These are phyloP conservation scores for Zygoascus flipseniorum DNA, from an alignment of 805 yeast species.

Conservation along the genomic window DNA sequence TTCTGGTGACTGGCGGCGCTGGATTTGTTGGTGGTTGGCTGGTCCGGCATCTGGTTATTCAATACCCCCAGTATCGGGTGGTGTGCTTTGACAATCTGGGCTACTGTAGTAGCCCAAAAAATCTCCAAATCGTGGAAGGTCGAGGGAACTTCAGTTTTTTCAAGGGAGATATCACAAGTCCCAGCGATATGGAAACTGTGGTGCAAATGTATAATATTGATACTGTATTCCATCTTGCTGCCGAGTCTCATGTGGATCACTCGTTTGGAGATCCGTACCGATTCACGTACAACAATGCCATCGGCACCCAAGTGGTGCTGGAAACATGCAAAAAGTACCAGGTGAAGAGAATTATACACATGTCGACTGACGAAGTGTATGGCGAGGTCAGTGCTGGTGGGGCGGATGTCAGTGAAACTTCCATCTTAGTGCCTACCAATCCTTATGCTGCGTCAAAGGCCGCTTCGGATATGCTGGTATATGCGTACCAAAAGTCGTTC, in stretches of 20 bases:
- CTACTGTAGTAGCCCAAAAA: constrained; percentile 35
- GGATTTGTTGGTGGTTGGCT: constrained; percentile 50
- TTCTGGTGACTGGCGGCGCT: constrained; percentile 48
- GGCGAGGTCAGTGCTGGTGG: constrained; percentile 34
- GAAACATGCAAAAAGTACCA: constrained; percentile 31
- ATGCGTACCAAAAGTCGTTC: constrained; percentile 38
- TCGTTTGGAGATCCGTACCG: constrained; percentile 38
- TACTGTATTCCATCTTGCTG: constrained; percentile 44
- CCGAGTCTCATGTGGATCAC: constrained; percentile 47
- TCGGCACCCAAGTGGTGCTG: constrained; percentile 40
- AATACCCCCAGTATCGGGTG: constrained; percentile 27
- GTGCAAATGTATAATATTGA: constrained; percentile 22
- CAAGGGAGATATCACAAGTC: constrained; percentile 32
- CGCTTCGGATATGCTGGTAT: constrained; percentile 40
- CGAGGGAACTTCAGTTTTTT: constrained; percentile 22
- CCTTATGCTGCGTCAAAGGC: constrained; percentile 55
- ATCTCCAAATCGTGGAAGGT: constrained; percentile 25
- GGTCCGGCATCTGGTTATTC: constrained; percentile 29
- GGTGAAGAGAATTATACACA: constrained; percentile 32
- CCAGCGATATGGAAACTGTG: constrained; percentile 17
- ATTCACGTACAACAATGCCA: constrained; percentile 38
- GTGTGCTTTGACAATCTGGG: constrained; percentile 40
- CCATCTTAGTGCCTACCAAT: constrained; percentile 41
- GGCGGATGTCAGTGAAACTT: constrained; percentile 28
- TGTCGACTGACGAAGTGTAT: constrained; percentile 55